A percentile compares a stretch with the other conserved stretches of the same genome.
These are phyloP conservation scores for Lodderomyces pseudojiufengensis DNA, from an alignment of 1,139 yeast genomes.

Conservation along the genomic window DNA sequence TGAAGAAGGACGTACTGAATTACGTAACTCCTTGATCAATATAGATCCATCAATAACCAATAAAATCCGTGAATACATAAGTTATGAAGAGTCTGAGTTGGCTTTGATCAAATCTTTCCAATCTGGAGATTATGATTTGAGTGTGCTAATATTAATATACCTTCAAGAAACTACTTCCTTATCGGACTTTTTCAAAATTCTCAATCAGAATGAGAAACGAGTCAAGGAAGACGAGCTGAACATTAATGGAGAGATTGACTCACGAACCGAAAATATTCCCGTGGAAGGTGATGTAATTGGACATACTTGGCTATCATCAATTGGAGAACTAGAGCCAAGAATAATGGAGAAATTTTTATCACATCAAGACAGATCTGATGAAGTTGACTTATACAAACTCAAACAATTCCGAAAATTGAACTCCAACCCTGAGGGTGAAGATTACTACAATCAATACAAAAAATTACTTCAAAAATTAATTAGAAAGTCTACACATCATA, in stretches of 20 bases:
- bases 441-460: conserved; percentile 26
- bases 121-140: conserved; percentile 62
- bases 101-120: conserved; percentile 71
- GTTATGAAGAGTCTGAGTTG: conserved; percentile 67
- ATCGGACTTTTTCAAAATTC: conserved; percentile 39
- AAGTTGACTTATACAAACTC: conserved; percentile 22
- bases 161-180: conserved; percentile 39
- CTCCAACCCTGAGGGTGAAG: conserved; percentile 11
- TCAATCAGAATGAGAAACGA: conserved; percentile 36
- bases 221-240: conserved; percentile 5
- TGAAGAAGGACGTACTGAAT: conserved; percentile 73
- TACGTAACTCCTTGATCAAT: conserved; percentile 64
- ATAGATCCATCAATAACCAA: conserved; percentile 64
- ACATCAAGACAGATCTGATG: conserved; percentile 32
- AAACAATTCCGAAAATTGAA: conserved; percentile 13
- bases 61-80: conserved; percentile 62
- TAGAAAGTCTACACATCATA: conserved; percentile 17
- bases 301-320: conserved; percentile 35
- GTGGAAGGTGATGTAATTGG: conserved; percentile 42
- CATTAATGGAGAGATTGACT: conserved; percentile 11
- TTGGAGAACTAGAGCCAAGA: conserved; percentile 24
- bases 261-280: conserved; percentile 17
- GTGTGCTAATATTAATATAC: conserved; percentile 55
- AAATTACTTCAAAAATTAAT: conserved; percentile 22
- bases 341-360: conserved; percentile 29